Percentiles rank a stretch among this genome's conserved stretches.
Conservation (phyloP, 768 basidiomycete species). For the Phylloporus sp. region DNA sequence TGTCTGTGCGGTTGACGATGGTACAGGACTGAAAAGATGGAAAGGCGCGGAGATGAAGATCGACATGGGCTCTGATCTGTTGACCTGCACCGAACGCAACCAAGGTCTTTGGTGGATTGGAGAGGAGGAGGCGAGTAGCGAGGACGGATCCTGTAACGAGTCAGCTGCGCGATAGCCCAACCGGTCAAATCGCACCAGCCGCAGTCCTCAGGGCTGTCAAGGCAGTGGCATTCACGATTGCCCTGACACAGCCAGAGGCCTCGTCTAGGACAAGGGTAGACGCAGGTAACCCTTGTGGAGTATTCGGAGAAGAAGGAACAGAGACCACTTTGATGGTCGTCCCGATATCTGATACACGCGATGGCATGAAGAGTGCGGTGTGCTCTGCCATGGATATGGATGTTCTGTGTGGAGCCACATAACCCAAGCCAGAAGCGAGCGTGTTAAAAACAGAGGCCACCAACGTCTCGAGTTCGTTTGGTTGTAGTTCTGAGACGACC, state of each 20-base stretch:
- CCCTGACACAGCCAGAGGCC: conserved; percentile 60
- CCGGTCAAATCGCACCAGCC: conserved; percentile 48
- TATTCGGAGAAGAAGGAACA: conserved; percentile 48
- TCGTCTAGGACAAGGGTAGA: conserved; percentile 78
- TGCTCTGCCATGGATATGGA: conserved; percentile 51
- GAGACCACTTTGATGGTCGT: conserved; percentile 81
- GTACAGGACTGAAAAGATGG: conserved; percentile 48
- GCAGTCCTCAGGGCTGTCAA: conserved; percentile 83
- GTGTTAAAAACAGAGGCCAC: conserved; percentile 58
- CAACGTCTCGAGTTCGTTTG: conserved; percentile 45
- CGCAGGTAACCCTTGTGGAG: conserved; percentile 61
- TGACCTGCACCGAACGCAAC: conserved; percentile 73
- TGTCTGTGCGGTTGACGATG: conserved; percentile 61
- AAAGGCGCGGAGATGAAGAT: conserved; percentile 57
- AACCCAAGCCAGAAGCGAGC: conserved; percentile 35
- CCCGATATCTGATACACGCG: conserved; percentile 49
- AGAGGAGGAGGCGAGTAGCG: conserved; percentile 53
- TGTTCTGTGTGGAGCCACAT: conserved; percentile 53
- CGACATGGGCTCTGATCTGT: conserved; percentile 63
- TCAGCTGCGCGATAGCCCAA: not conserved
- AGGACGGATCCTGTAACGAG: conserved; percentile 56
- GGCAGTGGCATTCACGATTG: conserved; percentile 71
- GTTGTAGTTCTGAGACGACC: conserved; percentile 43
- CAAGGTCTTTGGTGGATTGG: conserved; percentile 39
- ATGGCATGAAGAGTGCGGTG: conserved; percentile 80